phyloP scores from a whole-genome alignment of 2,329 filamentous ascomycete genomes.

The Colletotrichum limetticola region DNA sequence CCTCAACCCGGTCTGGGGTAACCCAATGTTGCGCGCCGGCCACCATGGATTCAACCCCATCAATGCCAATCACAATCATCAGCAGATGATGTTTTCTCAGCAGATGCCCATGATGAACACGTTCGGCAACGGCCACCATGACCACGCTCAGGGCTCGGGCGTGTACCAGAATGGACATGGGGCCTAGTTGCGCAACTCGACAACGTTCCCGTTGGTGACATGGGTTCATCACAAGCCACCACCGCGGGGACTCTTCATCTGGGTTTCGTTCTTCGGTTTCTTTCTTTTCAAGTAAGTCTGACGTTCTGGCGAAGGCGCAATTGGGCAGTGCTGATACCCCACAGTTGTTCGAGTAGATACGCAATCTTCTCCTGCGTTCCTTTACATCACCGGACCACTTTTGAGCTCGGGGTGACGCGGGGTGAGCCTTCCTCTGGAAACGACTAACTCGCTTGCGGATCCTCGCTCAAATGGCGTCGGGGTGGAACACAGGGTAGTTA shows the following conservation, averaged over 20 bases:
- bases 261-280: slow-evolving; percentile 6
- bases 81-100: neutral
- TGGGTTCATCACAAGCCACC: neutral
- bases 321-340: neutral
- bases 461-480: no score
- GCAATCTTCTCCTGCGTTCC: neutral
- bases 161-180: neutral
- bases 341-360: slow-evolving; percentile 25
- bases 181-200: neutral
- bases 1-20: neutral
- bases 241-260: neutral
- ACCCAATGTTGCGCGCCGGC: neutral
- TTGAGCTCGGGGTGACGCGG: neutral
- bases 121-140: slow-evolving; percentile 6
- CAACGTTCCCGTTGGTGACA: neutral
- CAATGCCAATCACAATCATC: neutral
- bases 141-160: neutral
- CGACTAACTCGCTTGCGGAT: neutral
- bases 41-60: slow-evolving; percentile 2
- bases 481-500: neutral
- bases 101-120: neutral
- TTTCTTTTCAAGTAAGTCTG: slow-evolving; percentile 1
- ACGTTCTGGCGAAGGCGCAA: no score
- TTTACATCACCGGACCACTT: neutral
- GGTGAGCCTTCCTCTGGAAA: neutral